phyloP scores from a whole-genome alignment of 106 monocot species.

The Gastrodia elata region DNA sequence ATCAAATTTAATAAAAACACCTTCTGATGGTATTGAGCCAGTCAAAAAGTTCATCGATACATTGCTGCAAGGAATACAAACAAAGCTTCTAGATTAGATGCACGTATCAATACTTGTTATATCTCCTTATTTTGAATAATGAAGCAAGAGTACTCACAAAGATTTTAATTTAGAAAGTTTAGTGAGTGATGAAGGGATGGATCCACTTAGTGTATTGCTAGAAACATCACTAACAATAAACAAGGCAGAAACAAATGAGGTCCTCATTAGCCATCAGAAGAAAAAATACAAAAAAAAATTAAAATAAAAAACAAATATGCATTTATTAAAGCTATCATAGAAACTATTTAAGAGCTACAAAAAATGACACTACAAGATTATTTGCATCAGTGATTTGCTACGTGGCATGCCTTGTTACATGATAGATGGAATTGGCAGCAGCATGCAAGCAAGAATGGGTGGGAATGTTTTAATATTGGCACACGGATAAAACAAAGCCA shows the following conservation, averaged over 20 bases:
- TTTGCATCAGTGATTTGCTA: background rate
- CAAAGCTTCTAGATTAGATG: background rate
- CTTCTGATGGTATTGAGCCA: conserved; percentile 69
- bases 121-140: conserved; percentile 5
- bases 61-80: conserved; percentile 41
- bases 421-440: background rate
- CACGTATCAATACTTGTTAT: background rate
- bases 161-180: conserved; percentile 64
- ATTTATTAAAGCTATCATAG: background rate
- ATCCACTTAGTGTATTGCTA: conserved; percentile 89
- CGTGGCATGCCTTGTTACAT: background rate
- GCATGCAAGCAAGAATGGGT: background rate
- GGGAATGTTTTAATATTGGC: background rate
- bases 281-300: background rate
- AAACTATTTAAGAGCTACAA: background rate
- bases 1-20: conserved; percentile 46
- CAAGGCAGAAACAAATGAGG: conserved; percentile 1
- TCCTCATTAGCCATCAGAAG: background rate
- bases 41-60: conserved; percentile 76
- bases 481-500: background rate
- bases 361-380: background rate
- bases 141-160: conserved; percentile 48
- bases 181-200: conserved; percentile 66
- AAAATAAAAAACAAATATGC: background rate
- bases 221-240: conserved; percentile 67